Base-by-base conservation (phyloP, 495 filamentous ascomycete species). In the Sabuloglossum arenarium region DNA sequence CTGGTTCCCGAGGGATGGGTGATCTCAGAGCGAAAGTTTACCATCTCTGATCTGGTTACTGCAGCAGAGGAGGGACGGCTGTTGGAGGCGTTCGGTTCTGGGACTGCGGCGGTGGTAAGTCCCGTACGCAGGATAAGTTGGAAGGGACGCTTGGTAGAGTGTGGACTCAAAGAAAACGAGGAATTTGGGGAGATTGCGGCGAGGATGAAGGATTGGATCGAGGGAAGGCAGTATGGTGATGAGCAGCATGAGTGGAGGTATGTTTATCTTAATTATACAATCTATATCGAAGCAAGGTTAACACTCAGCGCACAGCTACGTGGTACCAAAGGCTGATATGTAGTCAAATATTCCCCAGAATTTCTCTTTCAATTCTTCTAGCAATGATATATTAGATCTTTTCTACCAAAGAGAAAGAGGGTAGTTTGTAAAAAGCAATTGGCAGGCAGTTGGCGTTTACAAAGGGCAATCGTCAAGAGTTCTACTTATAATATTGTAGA, bases 121-220 rank as follows among this genome's bases (percentile, higher is more conserved):
- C 91, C 91, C 28, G 83, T 97, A 11, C 72, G 91, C 46, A 79
- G 73, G 56, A 95, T 97, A 68, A 81, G 80, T 69, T 97, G 88
- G 81, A 78, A 75, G 65, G 87, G 83, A 27, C 69, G 82, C 63
- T 57, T 85, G 62, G 80, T 94, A 1, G 75, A 83, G 56, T 96
- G 90, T 66, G 84, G 85, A 8, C 66, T 94, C 62, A 75, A 65
- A 58, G 78, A 84, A 58, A 70, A 79, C 37, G 77, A 91, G 67
- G 91, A 98, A 69, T 85, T 83, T 8, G 93, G 91, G 45, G 82
- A 87, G 63, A 75, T 96, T 58, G 79, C 91, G 45, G 71, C 76
- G 61, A 74, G 75, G 67, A 86, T 98, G 82, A 94, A 94, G 80
- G 76, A 77, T 61, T 98, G 91, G 91, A 95, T 98, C 59, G 88